Evolutionary conservation across 2,329 filamentous ascomycete species (phyloP).

Genomic region (Rosellinia necatrix): DNA sequence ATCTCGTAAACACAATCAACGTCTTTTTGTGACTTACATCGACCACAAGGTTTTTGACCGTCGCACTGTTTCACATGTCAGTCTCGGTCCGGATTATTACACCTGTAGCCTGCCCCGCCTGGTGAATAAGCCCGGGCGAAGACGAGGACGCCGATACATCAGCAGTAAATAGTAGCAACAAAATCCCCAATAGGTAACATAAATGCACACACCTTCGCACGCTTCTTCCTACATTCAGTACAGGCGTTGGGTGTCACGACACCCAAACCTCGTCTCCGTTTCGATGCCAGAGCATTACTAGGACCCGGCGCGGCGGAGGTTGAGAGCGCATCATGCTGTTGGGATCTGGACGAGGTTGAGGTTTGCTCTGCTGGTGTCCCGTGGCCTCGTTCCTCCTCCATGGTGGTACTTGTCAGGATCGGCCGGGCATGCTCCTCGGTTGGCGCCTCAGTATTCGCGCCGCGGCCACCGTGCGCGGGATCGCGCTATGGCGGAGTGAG

Average conservation of each 20-base stretch:
- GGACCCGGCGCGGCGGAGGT: constrained; percentile 27
- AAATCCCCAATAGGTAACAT: neutral
- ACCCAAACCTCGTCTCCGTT: constrained; percentile 59
- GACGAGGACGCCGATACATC: constrained; percentile 1
- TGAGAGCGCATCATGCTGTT: constrained; percentile 36
- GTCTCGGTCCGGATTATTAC: constrained; percentile 32
- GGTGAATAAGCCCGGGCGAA: neutral
- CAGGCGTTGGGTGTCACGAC: constrained; percentile 65
- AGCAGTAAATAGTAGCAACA: neutral
- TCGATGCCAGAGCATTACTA: constrained; percentile 47
- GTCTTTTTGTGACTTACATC: constrained; percentile 60
- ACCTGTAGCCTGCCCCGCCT: neutral
- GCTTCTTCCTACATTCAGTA: constrained; percentile 65
- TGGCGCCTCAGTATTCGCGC: constrained; percentile 18
- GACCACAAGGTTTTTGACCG: constrained; percentile 58
- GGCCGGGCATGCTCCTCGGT: constrained; percentile 30
- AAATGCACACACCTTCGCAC: constrained; percentile 56
- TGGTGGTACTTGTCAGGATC: constrained; percentile 28
- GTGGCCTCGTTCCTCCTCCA: constrained; percentile 40
- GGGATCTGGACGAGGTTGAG: constrained; percentile 32
- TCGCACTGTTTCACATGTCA: constrained; percentile 53
- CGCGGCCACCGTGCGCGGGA: neutral
- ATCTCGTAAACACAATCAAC: constrained; percentile 65
- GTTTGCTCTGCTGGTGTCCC: constrained; percentile 32
- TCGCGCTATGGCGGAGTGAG: neutral